phyloP scores from a whole-genome alignment of 768 basidiomycete species.

The Tephrocybe sp. region DNA sequence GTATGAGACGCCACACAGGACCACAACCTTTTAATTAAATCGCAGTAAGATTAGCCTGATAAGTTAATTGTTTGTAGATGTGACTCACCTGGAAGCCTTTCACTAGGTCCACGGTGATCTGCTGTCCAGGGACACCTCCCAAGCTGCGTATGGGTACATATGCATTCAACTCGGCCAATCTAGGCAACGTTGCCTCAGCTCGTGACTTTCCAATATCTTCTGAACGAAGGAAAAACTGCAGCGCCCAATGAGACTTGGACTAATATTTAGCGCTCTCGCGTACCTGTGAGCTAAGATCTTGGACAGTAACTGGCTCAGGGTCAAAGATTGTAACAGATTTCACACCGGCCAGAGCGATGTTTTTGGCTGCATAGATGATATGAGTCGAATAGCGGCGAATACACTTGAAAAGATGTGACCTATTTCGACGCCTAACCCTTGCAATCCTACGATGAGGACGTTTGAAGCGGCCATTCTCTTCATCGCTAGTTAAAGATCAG shows the following conservation, averaged over 20 bases:
- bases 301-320: constrained; percentile 82
- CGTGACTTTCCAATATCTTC: constrained; percentile 87
- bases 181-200: constrained; percentile 81
- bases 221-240: constrained; percentile 88
- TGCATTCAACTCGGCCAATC: constrained; percentile 90
- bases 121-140: constrained; percentile 73
- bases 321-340: constrained; percentile 97
- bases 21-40: constrained; percentile 71
- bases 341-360: constrained; percentile 92
- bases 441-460: constrained; percentile 88
- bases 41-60: constrained; percentile 1
- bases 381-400: constrained; percentile 8
- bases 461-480: constrained; percentile 98
- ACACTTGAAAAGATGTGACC: constrained; percentile 36
- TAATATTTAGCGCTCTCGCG: constrained; percentile 17
- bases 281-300: constrained; percentile 92
- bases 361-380: constrained; percentile 65
- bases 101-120: constrained; percentile 77
- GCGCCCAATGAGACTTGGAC: constrained; percentile 12
- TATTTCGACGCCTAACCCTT: constrained; percentile 94
- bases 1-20: constrained; percentile 76
- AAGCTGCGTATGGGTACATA: constrained; percentile 93
- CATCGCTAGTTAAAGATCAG: constrained; percentile 67
- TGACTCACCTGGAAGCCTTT: constrained; percentile 80
- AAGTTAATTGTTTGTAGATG: background rate